Conservation (phyloP, 2,329 filamentous ascomycete species). For the Penicillium sp. region DNA sequence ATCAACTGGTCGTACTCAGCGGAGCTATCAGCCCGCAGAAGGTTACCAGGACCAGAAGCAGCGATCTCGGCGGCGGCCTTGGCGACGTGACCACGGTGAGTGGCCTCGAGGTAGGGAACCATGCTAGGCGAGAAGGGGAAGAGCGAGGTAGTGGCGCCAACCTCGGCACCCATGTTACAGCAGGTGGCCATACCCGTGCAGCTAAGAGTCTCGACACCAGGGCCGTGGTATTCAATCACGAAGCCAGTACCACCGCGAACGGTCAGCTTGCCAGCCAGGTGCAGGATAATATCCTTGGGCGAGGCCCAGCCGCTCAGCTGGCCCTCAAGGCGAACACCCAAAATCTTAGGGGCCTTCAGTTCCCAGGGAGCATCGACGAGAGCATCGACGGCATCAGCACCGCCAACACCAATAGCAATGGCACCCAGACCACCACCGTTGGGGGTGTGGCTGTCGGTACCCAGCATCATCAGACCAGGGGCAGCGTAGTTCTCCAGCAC, state of each 20-base stretch:
- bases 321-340: slow-evolving; percentile 94
- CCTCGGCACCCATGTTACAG: slow-evolving; percentile 70
- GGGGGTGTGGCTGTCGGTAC: slow-evolving; percentile 96
- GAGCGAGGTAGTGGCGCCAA: slow-evolving; percentile 80
- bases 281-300: slow-evolving; percentile 96
- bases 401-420: slow-evolving; percentile 93
- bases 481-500: slow-evolving; percentile 97
- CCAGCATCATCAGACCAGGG: slow-evolving; percentile 98
- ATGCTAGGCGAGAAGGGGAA: slow-evolving; percentile 99
- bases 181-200: slow-evolving; percentile 90
- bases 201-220: slow-evolving; percentile 75
- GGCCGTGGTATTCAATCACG: slow-evolving; percentile 66
- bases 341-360: slow-evolving; percentile 95
- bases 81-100: slow-evolving; percentile 88
- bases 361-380: slow-evolving; percentile 98
- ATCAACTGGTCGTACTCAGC: slow-evolving; percentile 95
- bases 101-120: slow-evolving; percentile 93
- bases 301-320: slow-evolving; percentile 87
- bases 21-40: slow-evolving; percentile 85
- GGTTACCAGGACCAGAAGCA: slow-evolving; percentile 55
- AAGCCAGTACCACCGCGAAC: slow-evolving; percentile 97
- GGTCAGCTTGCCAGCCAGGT: slow-evolving; percentile 94
- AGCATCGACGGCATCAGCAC: slow-evolving; percentile 97
- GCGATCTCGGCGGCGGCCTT: slow-evolving; percentile 87
- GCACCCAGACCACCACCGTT: slow-evolving; percentile 97